These are phyloP conservation scores for Sordariomycetes sp. DNA, from an alignment of 2,329 filamentous ascomycete genomes.

Conservation along the genomic window DNA sequence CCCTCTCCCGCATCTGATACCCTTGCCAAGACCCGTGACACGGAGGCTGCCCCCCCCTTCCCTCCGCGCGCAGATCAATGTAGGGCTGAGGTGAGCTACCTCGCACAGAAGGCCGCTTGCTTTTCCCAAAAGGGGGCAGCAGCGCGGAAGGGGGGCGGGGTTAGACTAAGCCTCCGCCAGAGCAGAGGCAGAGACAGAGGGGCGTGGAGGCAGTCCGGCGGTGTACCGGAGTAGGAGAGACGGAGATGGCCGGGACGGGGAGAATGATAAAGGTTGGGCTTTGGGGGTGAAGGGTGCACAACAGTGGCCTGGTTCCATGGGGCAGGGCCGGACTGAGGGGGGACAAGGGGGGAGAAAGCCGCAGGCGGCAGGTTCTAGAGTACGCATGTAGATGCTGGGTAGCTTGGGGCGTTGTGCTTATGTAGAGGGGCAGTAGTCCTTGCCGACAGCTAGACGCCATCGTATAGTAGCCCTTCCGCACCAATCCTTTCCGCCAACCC, in stretches of 20 bases:
- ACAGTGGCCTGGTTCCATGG: conserved; percentile 16
- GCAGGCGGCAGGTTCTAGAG: neutral
- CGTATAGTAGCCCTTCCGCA: neutral
- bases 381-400: neutral
- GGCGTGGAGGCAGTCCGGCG: conserved; percentile 16
- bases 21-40: neutral
- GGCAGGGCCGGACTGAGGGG: conserved; percentile 23
- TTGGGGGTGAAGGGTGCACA: conserved; percentile 13
- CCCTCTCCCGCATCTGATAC: neutral
- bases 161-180: neutral
- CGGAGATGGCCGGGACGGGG: conserved; percentile 12
- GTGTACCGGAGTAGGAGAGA: conserved; percentile 14
- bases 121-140: conserved; percentile 5
- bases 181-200: conserved; percentile 11
- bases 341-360: conserved; percentile 7
- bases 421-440: neutral
- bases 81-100: conserved; percentile 3
- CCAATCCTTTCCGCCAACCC: neutral
- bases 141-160: conserved; percentile 1
- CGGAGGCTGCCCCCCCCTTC: neutral
- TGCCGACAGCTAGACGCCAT: neutral
- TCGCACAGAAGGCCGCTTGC: neutral
- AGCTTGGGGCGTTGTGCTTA: neutral
- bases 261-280: conserved; percentile 15
- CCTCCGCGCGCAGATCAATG: neutral